Evolutionary conservation across 768 basidiomycete genomes (phyloP).

Genomic region (Neoboletus magnificus): DNA sequence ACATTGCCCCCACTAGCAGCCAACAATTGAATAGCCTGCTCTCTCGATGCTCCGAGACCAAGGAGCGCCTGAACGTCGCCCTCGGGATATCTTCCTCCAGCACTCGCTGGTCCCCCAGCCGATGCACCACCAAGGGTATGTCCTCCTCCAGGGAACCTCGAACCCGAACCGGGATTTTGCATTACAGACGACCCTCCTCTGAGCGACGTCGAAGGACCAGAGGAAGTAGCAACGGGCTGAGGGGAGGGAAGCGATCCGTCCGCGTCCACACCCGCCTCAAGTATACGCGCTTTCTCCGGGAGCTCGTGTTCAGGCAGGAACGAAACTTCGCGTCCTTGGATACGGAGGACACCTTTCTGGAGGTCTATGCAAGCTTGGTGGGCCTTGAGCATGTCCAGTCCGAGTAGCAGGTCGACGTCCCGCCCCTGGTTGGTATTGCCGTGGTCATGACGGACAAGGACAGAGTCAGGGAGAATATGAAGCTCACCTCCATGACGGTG

Average conservation of each 20-base stretch:
- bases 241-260: conserved; percentile 18
- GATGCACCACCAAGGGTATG: conserved; percentile 53
- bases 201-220: conserved; percentile 9
- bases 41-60: conserved; percentile 72
- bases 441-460: background rate
- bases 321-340: conserved; percentile 81
- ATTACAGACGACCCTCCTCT: conserved; percentile 17
- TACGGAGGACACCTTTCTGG: conserved; percentile 83
- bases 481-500: conserved; percentile 85
- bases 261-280: conserved; percentile 33
- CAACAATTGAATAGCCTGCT: conserved; percentile 72
- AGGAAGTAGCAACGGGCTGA: conserved; percentile 17
- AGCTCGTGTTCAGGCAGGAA: conserved; percentile 96
- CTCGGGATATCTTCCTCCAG: conserved; percentile 56
- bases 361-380: conserved; percentile 97
- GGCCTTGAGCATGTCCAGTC: conserved; percentile 98
- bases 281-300: conserved; percentile 68
- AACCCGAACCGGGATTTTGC: conserved; percentile 41
- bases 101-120: conserved; percentile 34
- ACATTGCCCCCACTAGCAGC: conserved; percentile 80
- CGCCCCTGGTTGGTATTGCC: conserved; percentile 54
- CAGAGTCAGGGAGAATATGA: no score
- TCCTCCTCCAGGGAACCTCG: conserved; percentile 68
- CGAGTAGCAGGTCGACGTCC: conserved; percentile 92
- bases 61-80: conserved; percentile 60